A percentile compares a stretch with the other conserved stretches of the same genome.
Evolutionary conservation across 768 basidiomycete genomes (phyloP).

Genomic region (Phylloporus rhodoxanthus): DNA sequence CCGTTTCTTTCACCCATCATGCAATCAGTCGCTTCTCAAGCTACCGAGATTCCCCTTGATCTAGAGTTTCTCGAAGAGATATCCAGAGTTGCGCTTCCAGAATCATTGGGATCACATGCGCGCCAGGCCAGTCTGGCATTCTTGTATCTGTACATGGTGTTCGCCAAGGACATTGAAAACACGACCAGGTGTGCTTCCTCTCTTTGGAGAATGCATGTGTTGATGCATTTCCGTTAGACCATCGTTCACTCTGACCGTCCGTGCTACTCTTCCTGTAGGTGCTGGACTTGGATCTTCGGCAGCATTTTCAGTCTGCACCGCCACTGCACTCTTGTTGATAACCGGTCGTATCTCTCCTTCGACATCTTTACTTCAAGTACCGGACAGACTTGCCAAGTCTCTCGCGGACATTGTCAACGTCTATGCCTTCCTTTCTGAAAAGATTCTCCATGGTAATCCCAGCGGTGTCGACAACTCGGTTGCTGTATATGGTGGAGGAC

Average conservation of each 20-base stretch:
- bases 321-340: slow-evolving; percentile 73
- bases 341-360: slow-evolving; percentile 57
- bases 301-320: slow-evolving; percentile 85
- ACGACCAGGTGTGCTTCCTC: slow-evolving; percentile 48
- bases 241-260: slow-evolving; percentile 71
- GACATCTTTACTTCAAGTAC: slow-evolving; percentile 34
- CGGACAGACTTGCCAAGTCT: slow-evolving; percentile 52
- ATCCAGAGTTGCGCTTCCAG: slow-evolving; percentile 36
- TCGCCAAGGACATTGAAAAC: slow-evolving; percentile 40
- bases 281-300: slow-evolving; percentile 97
- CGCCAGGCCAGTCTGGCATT: slow-evolving; percentile 63
- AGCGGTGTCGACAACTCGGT: slow-evolving; percentile 98
- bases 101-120: slow-evolving; percentile 30
- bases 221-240: slow-evolving; percentile 42
- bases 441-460: slow-evolving; percentile 94
- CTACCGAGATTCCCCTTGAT: slow-evolving; percentile 48
- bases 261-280: slow-evolving; percentile 87
- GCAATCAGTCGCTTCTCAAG: slow-evolving; percentile 12
- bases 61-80: slow-evolving; percentile 68
- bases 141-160: slow-evolving; percentile 88
- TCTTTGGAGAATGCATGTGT: slow-evolving; percentile 9
- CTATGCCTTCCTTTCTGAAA: slow-evolving; percentile 94
- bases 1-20: background rate
- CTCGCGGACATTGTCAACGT: slow-evolving; percentile 79
- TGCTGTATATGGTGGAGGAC: slow-evolving; percentile 84